Percentiles rank a stretch among this genome's conserved stretches.
Evolutionary conservation across 164 flowering plant genomes (phyloP).

Genomic region (Malania oleifera): DNA sequence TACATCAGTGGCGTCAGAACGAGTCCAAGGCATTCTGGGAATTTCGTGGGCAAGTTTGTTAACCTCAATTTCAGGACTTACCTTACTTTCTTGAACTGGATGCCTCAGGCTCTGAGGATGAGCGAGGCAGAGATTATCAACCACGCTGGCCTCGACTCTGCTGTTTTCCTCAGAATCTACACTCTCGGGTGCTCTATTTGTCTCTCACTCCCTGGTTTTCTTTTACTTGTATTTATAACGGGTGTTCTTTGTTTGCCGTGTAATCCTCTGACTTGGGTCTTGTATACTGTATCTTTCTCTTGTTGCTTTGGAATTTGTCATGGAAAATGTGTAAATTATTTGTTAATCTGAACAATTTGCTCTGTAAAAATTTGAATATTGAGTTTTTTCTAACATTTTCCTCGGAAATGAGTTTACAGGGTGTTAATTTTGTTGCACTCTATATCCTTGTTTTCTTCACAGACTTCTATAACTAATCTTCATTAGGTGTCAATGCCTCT

Average conservation of each 20-base stretch:
- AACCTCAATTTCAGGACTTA: constrained; percentile 70
- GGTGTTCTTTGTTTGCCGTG: constrained; percentile 1
- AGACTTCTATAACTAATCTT: too few species aligned
- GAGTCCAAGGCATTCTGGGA: constrained; percentile 45
- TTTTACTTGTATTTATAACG: background rate
- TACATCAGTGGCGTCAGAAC: constrained; percentile 59
- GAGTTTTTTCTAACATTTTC: background rate
- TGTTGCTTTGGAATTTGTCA: too few species aligned
- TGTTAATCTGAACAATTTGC: too few species aligned
- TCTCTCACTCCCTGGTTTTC: background rate
- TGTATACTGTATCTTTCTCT: background rate
- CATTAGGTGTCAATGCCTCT: too few species aligned
- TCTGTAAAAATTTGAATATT: too few species aligned
- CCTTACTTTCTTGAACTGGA: constrained; percentile 88
- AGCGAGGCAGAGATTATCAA: constrained; percentile 59
- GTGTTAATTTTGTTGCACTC: too few species aligned
- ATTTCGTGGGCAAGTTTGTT: constrained; percentile 63
- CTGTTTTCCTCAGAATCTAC: constrained; percentile 80
- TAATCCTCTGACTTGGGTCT: background rate
- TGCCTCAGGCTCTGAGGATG: constrained; percentile 87
- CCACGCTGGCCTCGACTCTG: constrained; percentile 96
- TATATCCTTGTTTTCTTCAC: too few species aligned
- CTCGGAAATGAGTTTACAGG: background rate
- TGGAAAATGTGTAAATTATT: too few species aligned
- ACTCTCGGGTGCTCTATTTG: constrained; percentile 62